Conservation (phyloP, 441 rosid species). For the Gossypium schwendimanii region DNA sequence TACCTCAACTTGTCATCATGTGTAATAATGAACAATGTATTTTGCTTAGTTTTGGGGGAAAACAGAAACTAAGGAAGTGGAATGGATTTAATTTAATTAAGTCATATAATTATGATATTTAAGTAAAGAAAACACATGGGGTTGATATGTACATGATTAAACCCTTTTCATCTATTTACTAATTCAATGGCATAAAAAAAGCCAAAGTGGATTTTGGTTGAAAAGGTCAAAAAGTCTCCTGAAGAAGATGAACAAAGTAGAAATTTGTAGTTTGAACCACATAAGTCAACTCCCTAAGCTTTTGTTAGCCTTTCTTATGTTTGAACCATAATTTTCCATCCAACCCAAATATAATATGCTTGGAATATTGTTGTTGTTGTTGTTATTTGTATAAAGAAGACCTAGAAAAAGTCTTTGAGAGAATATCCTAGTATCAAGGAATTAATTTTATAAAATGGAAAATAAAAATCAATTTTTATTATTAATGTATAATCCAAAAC, state of each 20-base stretch:
- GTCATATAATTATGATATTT: background rate
- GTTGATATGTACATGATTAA: too few species aligned
- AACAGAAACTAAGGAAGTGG: background rate
- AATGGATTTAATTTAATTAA: background rate
- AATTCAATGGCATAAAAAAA: background rate
- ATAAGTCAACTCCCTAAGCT: background rate
- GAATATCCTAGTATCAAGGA: background rate
- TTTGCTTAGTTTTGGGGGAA: constrained; percentile 10
- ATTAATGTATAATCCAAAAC: background rate
- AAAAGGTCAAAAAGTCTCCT: background rate
- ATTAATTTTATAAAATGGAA: background rate
- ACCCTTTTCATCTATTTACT: background rate
- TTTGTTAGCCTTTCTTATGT: too few species aligned
- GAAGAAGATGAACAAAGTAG: background rate
- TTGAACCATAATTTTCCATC: background rate
- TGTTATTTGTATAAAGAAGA: background rate
- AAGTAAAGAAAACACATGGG: too few species aligned
- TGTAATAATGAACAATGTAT: background rate
- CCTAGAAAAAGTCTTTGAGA: background rate
- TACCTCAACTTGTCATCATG: background rate
- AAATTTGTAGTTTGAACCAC: background rate
- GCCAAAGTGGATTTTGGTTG: background rate
- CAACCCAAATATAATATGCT: background rate
- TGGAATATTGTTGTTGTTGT: background rate
- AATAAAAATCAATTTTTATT: background rate